Evolutionary conservation across 306 rosid species (phyloP).

Genomic region (Hippophae rhamnoides): DNA sequence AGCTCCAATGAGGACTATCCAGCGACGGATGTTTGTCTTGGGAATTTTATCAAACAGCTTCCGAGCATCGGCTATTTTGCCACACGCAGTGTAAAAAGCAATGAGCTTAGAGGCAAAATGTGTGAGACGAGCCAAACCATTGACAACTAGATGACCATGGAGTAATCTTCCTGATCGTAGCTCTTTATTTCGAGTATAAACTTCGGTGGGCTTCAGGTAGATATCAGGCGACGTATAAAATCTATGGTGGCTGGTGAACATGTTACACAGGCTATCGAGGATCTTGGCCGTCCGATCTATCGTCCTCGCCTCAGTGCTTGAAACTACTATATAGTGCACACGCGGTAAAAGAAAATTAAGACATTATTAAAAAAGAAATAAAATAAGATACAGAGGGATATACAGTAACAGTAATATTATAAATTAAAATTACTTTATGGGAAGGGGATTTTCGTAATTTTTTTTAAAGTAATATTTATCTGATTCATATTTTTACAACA

Average conservation of each 20-base stretch:
- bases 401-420: no score
- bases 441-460: no score
- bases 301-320: no score
- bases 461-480: no score
- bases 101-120: conserved; percentile 56
- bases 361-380: no score
- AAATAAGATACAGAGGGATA: no score
- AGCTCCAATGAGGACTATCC: conserved; percentile 56
- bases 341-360: no score
- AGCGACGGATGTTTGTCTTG: conserved; percentile 44
- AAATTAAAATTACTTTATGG: no score
- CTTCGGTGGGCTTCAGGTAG: conserved; percentile 32
- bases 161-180: conserved; percentile 43
- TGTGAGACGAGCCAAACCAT: conserved; percentile 38
- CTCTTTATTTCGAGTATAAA: conserved; percentile 38
- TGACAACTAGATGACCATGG: conserved; percentile 62
- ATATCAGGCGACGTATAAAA: conserved; percentile 28
- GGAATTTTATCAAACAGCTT: conserved; percentile 71
- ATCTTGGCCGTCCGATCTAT: no score
- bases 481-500: no score
- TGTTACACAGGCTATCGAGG: not conserved
- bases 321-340: no score
- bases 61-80: conserved; percentile 43
- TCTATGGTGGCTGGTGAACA: conserved; percentile 19
- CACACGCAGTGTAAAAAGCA: conserved; percentile 36